Evolutionary conservation across 148 eudicot genomes (phyloP).

Genomic region (Camellia granthamiana): DNA sequence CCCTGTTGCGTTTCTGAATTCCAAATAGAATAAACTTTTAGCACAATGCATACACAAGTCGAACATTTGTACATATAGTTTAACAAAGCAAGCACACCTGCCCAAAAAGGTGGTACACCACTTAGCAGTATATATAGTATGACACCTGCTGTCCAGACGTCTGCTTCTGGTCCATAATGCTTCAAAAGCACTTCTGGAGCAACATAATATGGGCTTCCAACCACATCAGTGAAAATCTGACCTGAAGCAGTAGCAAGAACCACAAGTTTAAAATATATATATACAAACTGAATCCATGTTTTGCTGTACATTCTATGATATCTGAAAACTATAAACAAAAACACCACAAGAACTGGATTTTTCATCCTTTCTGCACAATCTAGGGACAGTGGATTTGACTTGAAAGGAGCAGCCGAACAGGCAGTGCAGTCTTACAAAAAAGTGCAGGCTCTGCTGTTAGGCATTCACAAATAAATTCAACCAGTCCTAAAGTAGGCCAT

Average conservation of each 20-base stretch:
- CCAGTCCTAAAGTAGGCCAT: background rate
- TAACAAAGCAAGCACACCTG: slow-evolving; percentile 48
- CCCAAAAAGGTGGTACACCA: slow-evolving; percentile 99
- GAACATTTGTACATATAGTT: background rate
- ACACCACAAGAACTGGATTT: background rate
- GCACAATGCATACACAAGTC: background rate
- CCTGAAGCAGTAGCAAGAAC: slow-evolving; percentile 47
- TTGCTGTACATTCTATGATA: background rate
- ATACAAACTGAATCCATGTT: background rate
- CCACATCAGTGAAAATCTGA: slow-evolving; percentile 84
- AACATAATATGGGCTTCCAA: slow-evolving; percentile 98
- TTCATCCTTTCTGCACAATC: background rate
- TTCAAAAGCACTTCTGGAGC: slow-evolving; percentile 97
- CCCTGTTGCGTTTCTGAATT: slow-evolving; percentile 91
- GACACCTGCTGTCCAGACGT: slow-evolving; percentile 99
- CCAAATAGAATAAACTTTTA: slow-evolving; percentile 12
- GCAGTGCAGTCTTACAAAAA: background rate
- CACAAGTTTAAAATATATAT: background rate
- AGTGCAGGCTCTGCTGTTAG: background rate
- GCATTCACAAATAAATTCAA: slow-evolving; percentile 5
- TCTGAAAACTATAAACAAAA: background rate
- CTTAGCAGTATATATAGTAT: slow-evolving; percentile 89
- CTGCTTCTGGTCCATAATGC: slow-evolving; percentile 92
- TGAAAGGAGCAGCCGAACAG: background rate
- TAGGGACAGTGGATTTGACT: background rate